Base-by-base conservation (phyloP, 768 basidiomycete species). In the Suillus decipiens region DNA sequence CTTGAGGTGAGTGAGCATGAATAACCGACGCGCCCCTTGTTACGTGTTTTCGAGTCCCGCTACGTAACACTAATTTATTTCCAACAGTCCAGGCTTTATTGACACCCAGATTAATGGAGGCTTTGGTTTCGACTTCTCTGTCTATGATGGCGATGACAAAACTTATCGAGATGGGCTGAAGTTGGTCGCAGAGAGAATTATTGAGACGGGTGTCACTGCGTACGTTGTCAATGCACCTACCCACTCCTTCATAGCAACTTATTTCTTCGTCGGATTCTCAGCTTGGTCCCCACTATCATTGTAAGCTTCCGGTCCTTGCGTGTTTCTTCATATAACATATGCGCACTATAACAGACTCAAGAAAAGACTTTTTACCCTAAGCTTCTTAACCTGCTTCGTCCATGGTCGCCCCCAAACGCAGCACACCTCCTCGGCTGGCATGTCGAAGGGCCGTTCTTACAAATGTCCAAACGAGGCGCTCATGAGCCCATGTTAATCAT, bases 101-200 rank as follows among this genome's bases (percentile, higher is more conserved):
- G 95, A 96, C 76, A 86, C 90, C 19, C 95, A 96, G 70, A 88
- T 96, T 65, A 96, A 96, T 66, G 95, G 95, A 41, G 94, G 88
- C 5, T 95, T 92, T 72, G 87, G 89, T 36, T 91, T 93, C 70
- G 92, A 94, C 73, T 94, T 95, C 70, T 93, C 92, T 14, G 84
- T 93, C 19, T 92, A 89, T 68, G 87, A 90, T 41, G 85, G 83
- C 33, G 82, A 89, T 70, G 89, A 91, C 59, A 80, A 86, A 42
- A 78, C 77, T 7, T 96, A 96, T 75, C 78, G 80, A 31, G 68
- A 82, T 28, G 92, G 92, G 22, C 78, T 96, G 73, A 82, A 84
- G 70, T 77, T 79, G 64, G 85, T 95, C 39, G 89, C 92, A 8
- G 85, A 86, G 75, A 84, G 86, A 67, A 91, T 96, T 51, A 83